Evolutionary conservation across 441 rosid genomes (phyloP).

Genomic region (Croton setiger): DNA sequence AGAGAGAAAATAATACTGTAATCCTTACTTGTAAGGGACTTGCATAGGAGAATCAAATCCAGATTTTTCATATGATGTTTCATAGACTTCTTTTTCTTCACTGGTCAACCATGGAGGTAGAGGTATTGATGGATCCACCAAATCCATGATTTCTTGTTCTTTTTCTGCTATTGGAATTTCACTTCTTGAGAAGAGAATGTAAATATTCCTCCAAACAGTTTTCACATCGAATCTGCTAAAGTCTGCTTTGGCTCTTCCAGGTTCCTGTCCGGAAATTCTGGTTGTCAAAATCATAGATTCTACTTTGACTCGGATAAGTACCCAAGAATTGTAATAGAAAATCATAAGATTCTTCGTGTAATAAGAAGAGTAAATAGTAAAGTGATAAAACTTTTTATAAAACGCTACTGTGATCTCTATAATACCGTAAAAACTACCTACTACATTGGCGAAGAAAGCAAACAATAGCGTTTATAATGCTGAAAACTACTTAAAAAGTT

Average conservation of each 20-base stretch:
- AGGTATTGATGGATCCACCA: slow-evolving; percentile 31
- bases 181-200: slow-evolving; percentile 33
- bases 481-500: no score
- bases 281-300: no score
- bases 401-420: no score
- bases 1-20: not conserved
- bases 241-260: slow-evolving; percentile 32
- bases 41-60: slow-evolving; percentile 34
- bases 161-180: slow-evolving; percentile 33
- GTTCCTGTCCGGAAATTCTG: slow-evolving; percentile 16
- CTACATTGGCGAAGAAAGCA: no score
- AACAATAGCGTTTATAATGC: no score
- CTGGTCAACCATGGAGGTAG: slow-evolving; percentile 27
- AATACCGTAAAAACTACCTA: no score
- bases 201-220: slow-evolving; percentile 29
- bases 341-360: no score
- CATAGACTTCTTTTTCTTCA: slow-evolving; percentile 26
- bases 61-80: slow-evolving; percentile 27
- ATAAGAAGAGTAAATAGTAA: no score
- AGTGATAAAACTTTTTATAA: no score
- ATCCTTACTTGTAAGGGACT: slow-evolving; percentile 27
- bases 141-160: slow-evolving; percentile 35
- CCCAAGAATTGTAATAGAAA: no score
- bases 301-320: no score
- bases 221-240: slow-evolving; percentile 27